A percentile compares a stretch with the other conserved stretches of the same genome.
Evolutionary conservation across 768 basidiomycete genomes (phyloP).

Genomic region (Tricholoma hemisulphureum): DNA sequence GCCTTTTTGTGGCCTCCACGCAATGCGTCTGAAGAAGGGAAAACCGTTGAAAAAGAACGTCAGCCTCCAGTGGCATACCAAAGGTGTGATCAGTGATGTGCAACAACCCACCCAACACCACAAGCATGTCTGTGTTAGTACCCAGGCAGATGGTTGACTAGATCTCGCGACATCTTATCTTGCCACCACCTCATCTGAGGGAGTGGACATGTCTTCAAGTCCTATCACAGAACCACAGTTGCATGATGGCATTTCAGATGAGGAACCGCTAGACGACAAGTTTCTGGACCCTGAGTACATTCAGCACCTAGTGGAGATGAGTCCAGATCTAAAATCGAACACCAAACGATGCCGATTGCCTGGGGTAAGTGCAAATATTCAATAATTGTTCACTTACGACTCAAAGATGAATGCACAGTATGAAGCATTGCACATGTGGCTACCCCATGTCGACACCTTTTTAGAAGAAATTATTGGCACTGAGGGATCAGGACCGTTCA

Average conservation of each 20-base stretch:
- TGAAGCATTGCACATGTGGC: conserved; percentile 5
- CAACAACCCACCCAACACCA: too few relatives aligned
- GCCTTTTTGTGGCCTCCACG: neutral
- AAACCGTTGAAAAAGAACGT: neutral
- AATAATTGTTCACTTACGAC: neutral
- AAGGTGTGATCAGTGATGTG: too few relatives aligned
- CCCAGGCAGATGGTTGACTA: too few relatives aligned
- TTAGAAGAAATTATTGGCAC: conserved; percentile 8
- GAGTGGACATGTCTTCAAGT: neutral
- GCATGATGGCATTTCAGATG: neutral
- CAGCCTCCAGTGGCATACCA: neutral
- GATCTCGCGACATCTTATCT: too few relatives aligned
- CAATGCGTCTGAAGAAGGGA: neutral
- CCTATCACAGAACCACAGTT: neutral
- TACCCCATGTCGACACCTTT: neutral
- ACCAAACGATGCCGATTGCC: neutral
- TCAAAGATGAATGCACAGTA: conserved; percentile 4
- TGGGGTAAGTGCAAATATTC: neutral
- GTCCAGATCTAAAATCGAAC: neutral
- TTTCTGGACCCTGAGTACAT: neutral
- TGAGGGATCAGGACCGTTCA: neutral
- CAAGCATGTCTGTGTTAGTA: too few relatives aligned
- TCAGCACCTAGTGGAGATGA: neutral
- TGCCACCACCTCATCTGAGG: too few relatives aligned
- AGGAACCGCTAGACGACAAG: neutral